phyloP scores from a whole-genome alignment of 2,329 filamentous ascomycete species.

The Epicoccum sorghinum region DNA sequence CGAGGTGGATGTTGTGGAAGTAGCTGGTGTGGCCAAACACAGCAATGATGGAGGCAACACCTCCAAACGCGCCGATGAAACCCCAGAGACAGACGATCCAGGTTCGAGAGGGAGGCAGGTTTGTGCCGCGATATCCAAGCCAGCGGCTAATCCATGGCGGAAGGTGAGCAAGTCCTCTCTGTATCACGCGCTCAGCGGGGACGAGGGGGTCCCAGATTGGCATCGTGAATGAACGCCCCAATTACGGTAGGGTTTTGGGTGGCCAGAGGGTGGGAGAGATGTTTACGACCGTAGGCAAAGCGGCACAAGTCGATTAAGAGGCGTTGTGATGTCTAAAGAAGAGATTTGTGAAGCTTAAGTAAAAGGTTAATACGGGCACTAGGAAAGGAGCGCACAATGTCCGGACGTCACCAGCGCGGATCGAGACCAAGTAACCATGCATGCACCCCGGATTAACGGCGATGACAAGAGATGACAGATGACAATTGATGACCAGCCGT shows the following conservation, averaged over 20 bases:
- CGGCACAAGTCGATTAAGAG: not conserved
- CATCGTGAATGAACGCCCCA: conserved; percentile 18
- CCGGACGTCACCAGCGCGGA: conserved; percentile 23
- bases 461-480: conserved; percentile 14
- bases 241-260: not conserved
- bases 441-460: conserved; percentile 32
- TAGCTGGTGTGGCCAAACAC: conserved; percentile 49
- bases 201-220: conserved; percentile 34
- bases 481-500: conserved; percentile 2
- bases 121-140: conserved; percentile 55
- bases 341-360: conserved; percentile 18
- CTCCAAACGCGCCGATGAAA: conserved; percentile 52
- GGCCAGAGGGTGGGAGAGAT: not conserved
- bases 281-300: not conserved
- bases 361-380: conserved; percentile 21
- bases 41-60: conserved; percentile 49
- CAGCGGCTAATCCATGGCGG: conserved; percentile 72
- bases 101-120: conserved; percentile 33
- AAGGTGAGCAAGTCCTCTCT: conserved; percentile 50
- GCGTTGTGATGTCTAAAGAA: conserved; percentile 8
- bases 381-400: conserved; percentile 21
- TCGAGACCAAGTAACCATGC: conserved; percentile 21
- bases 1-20: conserved; percentile 44
- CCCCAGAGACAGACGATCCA: conserved; percentile 49
- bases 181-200: conserved; percentile 37